phyloP scores from a whole-genome alignment of 495 filamentous ascomycete genomes.

The Neurospora cerealis region DNA sequence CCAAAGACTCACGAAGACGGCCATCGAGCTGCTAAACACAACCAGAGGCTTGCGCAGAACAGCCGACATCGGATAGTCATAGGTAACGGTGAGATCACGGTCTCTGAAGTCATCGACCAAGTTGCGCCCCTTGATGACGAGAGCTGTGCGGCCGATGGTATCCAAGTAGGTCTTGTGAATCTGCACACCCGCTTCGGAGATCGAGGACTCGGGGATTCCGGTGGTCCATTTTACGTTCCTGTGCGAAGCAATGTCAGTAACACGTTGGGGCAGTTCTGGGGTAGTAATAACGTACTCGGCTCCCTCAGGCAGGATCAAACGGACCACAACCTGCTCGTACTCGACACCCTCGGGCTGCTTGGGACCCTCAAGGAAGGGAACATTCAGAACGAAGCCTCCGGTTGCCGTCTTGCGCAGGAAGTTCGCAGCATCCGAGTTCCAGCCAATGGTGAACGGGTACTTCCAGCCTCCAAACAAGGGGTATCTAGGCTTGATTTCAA shows the following conservation, averaged over 20 bases:
- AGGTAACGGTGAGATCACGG: constrained; percentile 74
- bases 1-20: constrained; percentile 70
- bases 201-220: constrained; percentile 46
- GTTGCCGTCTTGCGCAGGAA: constrained; percentile 57
- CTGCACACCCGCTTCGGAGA: constrained; percentile 43
- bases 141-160: constrained; percentile 75
- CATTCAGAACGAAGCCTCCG: constrained; percentile 73
- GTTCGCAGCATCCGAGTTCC: constrained; percentile 72
- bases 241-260: neutral
- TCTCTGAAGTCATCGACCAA: constrained; percentile 82
- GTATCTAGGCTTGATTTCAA: constrained; percentile 87
- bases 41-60: constrained; percentile 77
- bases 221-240: constrained; percentile 63
- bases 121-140: constrained; percentile 73
- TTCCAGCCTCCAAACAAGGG: constrained; percentile 96
- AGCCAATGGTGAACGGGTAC: constrained; percentile 89
- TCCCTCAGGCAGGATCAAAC: constrained; percentile 83
- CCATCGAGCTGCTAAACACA: constrained; percentile 62
- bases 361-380: constrained; percentile 92
- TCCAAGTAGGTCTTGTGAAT: constrained; percentile 77
- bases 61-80: constrained; percentile 69
- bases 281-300: constrained; percentile 55
- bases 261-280: neutral
- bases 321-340: constrained; percentile 71
- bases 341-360: constrained; percentile 73